These are phyloP conservation scores for Colletotrichum tropicale DNA, from an alignment of 2,329 filamentous ascomycete genomes.

Conservation along the genomic window DNA sequence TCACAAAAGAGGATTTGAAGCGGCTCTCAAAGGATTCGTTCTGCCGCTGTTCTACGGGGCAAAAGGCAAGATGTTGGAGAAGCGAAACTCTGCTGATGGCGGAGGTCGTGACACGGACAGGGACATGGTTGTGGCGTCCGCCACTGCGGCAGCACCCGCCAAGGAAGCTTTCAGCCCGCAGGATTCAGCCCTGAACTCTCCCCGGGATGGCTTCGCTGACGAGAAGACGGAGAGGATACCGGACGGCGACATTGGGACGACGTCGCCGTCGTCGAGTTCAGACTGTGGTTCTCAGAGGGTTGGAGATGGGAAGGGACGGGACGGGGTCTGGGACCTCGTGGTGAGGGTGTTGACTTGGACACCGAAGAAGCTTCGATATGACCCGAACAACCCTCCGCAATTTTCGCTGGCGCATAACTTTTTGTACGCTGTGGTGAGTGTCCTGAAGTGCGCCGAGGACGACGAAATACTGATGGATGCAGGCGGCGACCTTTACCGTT, in stretches of 20 bases:
- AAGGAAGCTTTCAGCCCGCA: not conserved
- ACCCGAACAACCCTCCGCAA: conserved; percentile 66
- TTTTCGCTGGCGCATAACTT: conserved; percentile 74
- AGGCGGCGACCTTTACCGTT: conserved; percentile 70
- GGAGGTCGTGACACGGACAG: not conserved
- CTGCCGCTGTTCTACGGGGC: not conserved
- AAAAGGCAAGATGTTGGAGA: not conserved
- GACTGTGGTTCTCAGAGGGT: not conserved
- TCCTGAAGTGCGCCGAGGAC: not conserved
- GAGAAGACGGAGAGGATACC: not conserved
- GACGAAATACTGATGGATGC: not conserved
- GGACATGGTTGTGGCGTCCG: not conserved
- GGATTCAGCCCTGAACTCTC: not conserved
- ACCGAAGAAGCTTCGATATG: conserved; percentile 71
- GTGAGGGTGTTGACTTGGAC: conserved; percentile 54
- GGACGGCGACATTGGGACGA: not conserved
- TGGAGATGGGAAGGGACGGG: not conserved
- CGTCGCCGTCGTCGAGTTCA: not conserved
- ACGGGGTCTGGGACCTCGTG: not conserved
- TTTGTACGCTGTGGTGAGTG: conserved; percentile 67
- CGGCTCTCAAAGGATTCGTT: not conserved
- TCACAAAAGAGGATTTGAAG: not conserved
- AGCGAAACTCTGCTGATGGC: not conserved
- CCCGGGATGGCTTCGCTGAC: not conserved
- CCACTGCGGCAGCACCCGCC: not conserved